Conservation (phyloP, 805 yeast species). For the Teunomyces kruisii region DNA sequence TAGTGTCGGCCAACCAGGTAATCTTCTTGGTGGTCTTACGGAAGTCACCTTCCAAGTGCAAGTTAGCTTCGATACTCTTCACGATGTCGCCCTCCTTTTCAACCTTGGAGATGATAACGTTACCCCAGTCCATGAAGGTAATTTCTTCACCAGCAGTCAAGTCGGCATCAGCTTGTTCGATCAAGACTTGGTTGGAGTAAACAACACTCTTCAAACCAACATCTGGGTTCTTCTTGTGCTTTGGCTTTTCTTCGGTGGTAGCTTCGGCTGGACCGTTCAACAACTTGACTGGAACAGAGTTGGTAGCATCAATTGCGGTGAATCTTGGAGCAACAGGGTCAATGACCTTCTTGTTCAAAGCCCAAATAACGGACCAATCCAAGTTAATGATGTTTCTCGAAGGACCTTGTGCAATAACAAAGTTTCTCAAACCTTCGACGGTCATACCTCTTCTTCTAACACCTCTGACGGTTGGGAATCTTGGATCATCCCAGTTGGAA, state of each 20-base stretch:
- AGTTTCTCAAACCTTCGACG: slow-evolving; percentile 93
- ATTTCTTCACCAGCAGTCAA: slow-evolving; percentile 28
- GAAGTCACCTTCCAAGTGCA: slow-evolving; percentile 34
- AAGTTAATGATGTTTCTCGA: slow-evolving; percentile 94
- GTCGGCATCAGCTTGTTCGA: slow-evolving; percentile 28
- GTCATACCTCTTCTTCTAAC: slow-evolving; percentile 99
- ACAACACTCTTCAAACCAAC: slow-evolving; percentile 26
- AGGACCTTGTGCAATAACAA: slow-evolving; percentile 95
- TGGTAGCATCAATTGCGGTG: slow-evolving; percentile 66
- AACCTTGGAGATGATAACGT: slow-evolving; percentile 26
- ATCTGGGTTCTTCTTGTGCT: slow-evolving; percentile 32
- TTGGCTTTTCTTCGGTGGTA: slow-evolving; percentile 23
- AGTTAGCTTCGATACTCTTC: slow-evolving; percentile 24
- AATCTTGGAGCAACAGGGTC: slow-evolving; percentile 97
- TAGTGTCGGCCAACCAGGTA: slow-evolving; percentile 32
- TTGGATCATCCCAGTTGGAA: slow-evolving; percentile 96
- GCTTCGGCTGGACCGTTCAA: slow-evolving; percentile 22
- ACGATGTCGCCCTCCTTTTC: slow-evolving; percentile 24
- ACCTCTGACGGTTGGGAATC: slow-evolving; percentile 99
- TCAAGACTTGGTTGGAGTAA: slow-evolving; percentile 19
- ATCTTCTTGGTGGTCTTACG: slow-evolving; percentile 31
- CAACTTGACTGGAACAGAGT: slow-evolving; percentile 70
- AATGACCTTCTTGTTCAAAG: slow-evolving; percentile 92
- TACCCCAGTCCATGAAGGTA: slow-evolving; percentile 35
- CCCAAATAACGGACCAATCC: slow-evolving; percentile 98